Evolutionary conservation across 2,329 filamentous ascomycete genomes (phyloP), one percentile per base, ranked within the genome.

Genomic region (Cercospora sp.): DNA sequence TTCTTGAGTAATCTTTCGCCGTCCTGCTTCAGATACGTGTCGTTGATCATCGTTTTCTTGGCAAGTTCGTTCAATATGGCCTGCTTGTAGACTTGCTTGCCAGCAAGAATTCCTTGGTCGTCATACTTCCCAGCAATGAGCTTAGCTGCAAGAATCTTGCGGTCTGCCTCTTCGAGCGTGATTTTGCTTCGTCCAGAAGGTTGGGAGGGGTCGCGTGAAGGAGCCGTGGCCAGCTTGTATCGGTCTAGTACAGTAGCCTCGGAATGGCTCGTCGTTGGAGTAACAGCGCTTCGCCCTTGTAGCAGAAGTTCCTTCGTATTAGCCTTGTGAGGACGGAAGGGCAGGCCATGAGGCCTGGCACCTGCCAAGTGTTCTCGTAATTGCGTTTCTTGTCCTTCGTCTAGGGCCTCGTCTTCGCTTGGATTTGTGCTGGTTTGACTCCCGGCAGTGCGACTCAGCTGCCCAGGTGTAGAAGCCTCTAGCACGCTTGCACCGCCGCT

Each of bases 1-100:
- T 79, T 76, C 48, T 72, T 73, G 18, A 78, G 62, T 60, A 80
- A 77, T 55, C 66, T 75, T 7, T 73, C 72, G 2, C 72, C 73
- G 75, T 79, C 75, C 10, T 65, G 65, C 28, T 45, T 36, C 26
- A 74, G 53, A 57, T 75, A 76, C 7, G 73, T 74, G 5, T 63
- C 63, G 64, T 76, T 76, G 70, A 72, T 59, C 65, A 71, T 64
- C 55, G 71, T 67, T 45, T 65, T 70, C 64, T 58, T 70, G 31
- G 66, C 68, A 13, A 75, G 65, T 20, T 73, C 66, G 48, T 75
- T 72, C 63, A 74, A 28, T 2, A 67, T 55, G 12, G 65, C 63
- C 18, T 70, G 67, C 59, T 74, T 70, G 26, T 51, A 55, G 20
- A 68, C 65, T 18, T 69, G 60, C 53, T 65, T 31, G 13, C 64